A percentile compares a stretch with the other conserved stretches of the same genome.
Conservation (phyloP, 257 asterid species). For the Catharanthus roseus region DNA sequence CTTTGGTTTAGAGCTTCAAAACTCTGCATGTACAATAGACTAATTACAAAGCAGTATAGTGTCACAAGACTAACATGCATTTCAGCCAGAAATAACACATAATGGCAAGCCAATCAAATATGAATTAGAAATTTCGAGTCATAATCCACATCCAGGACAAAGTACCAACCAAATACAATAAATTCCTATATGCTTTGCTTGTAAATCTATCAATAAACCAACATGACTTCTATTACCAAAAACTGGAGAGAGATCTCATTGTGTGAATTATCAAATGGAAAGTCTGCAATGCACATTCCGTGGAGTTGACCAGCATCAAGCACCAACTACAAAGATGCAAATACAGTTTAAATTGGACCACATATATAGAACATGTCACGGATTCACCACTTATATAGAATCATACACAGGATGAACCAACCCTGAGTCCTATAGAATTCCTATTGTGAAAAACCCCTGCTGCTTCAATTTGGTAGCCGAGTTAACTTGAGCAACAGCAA, state of each 20-base stretch:
- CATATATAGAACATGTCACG: background rate
- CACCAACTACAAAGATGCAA: background rate
- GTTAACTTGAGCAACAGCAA: background rate
- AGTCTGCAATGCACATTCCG: background rate
- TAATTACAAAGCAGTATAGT: background rate
- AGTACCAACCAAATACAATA: background rate
- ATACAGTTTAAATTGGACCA: background rate
- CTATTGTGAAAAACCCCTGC: background rate
- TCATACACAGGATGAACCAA: background rate
- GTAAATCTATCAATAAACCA: background rate
- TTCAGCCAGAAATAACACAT: background rate
- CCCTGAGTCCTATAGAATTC: background rate
- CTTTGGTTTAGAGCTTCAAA: conserved; percentile 95
- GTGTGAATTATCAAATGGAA: background rate
- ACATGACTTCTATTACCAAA: background rate
- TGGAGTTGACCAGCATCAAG: background rate
- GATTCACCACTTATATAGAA: background rate
- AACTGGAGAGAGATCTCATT: background rate
- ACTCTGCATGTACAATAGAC: conserved; percentile 50
- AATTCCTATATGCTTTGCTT: background rate
- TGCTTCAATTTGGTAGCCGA: background rate
- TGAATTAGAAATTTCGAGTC: no score
- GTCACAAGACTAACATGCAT: background rate
- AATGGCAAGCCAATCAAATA: background rate
- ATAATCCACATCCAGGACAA: background rate